A percentile compares a stretch with the other conserved stretches of the same genome.
These are phyloP conservation scores for Saccharomycopsis capsularis DNA, from an alignment of 805 yeast genomes.

Conservation along the genomic window DNA sequence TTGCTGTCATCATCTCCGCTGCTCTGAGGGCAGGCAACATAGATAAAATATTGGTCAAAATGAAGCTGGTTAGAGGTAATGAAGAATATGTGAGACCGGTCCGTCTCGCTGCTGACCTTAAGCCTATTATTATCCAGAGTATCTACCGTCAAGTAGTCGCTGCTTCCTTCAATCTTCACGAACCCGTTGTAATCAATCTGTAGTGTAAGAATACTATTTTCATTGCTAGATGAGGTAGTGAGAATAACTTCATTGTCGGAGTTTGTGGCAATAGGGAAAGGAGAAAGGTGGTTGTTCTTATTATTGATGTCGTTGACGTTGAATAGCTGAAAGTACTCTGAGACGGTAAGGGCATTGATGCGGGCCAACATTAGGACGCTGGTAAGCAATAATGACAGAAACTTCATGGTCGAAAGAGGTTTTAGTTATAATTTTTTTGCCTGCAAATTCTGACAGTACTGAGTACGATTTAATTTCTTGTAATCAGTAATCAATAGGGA, in stretches of 20 bases:
- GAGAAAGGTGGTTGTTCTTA: neutral
- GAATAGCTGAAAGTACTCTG: slow-evolving; percentile 25
- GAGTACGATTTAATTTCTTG: no score
- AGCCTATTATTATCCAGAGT: slow-evolving; percentile 6
- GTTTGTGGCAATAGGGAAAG: slow-evolving; percentile 8
- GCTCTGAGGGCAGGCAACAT: slow-evolving; percentile 13
- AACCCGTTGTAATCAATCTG: slow-evolving; percentile 19
- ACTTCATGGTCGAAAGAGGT: no score
- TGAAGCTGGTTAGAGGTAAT: slow-evolving; percentile 12
- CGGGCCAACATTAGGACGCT: neutral
- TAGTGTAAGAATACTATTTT: slow-evolving; percentile 1
- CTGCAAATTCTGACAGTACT: no score
- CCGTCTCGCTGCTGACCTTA: neutral
- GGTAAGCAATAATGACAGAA: no score
- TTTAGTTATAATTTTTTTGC: no score
- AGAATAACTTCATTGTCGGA: slow-evolving; percentile 6
- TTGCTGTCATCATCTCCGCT: neutral
- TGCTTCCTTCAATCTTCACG: slow-evolving; percentile 1
- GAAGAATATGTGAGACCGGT: slow-evolving; percentile 16
- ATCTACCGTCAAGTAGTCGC: slow-evolving; percentile 13
- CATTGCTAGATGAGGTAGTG: neutral
- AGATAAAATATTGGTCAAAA: slow-evolving; percentile 16
- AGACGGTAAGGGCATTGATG: slow-evolving; percentile 15
- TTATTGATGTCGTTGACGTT: slow-evolving; percentile 20
- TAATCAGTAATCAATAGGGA: no score